Evolutionary conservation across 169 alveolate species (phyloP).

Genomic region (Eimeria mitis): DNA sequence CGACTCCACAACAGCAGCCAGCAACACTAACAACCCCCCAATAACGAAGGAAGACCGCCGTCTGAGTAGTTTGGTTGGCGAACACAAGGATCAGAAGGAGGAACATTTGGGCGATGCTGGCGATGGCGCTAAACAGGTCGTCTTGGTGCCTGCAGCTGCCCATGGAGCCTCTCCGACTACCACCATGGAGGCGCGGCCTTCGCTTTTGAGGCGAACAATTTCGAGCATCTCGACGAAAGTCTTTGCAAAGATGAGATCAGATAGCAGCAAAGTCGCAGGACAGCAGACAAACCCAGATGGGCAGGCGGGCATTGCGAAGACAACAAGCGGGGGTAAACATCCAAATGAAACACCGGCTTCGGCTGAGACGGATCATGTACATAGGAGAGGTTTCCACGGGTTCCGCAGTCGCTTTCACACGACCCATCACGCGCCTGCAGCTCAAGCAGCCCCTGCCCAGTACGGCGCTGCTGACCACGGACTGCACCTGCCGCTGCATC

Average conservation of each 20-base stretch:
- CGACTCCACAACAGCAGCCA: conserved; percentile 30
- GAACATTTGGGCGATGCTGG: conserved; percentile 1
- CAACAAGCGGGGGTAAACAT: not conserved
- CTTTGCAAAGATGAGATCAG: conserved; percentile 25
- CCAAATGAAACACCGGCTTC: not conserved
- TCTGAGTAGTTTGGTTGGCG: conserved; percentile 27
- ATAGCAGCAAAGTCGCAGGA: conserved; percentile 4
- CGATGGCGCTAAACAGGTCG: not conserved
- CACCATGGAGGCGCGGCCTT: conserved; percentile 50
- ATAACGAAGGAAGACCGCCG: conserved; percentile 18
- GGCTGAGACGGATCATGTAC: conserved; percentile 5
- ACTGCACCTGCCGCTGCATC: conserved; percentile 16
- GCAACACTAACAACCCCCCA: not conserved
- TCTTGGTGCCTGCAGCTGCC: conserved; percentile 14
- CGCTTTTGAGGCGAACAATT: conserved; percentile 29
- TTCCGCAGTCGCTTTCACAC: conserved; percentile 28
- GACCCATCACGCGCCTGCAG: not conserved
- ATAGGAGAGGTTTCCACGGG: conserved; percentile 15
- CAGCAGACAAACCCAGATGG: not conserved
- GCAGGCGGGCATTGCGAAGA: conserved; percentile 4
- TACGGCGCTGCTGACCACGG: conserved; percentile 6
- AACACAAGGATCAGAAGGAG: not conserved
- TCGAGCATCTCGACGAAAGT: conserved; percentile 35
- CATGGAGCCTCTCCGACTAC: conserved; percentile 58
- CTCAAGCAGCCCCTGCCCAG: not conserved